phyloP scores from a whole-genome alignment of 345 rosid genomes.

The Arabidopsis arenosa region DNA sequence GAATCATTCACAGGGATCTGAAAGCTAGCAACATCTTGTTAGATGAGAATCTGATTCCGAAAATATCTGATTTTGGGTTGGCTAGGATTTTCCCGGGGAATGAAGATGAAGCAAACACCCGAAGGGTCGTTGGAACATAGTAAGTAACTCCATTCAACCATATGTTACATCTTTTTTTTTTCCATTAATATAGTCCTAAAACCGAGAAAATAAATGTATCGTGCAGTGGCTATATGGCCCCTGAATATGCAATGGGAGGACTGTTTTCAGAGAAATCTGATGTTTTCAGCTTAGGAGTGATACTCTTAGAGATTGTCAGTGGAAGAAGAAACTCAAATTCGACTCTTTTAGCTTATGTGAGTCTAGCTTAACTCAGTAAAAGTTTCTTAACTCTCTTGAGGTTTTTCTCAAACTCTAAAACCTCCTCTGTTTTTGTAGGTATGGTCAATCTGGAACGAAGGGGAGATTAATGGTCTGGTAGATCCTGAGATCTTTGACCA shows the following conservation, averaged over 20 bases:
- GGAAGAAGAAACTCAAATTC: slow-evolving; percentile 51
- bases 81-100: slow-evolving; percentile 53
- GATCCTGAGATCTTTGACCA: slow-evolving; percentile 43
- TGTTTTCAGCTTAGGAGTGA: slow-evolving; percentile 54
- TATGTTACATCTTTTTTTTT: background rate
- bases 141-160: slow-evolving; percentile 33
- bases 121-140: slow-evolving; percentile 57
- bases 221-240: slow-evolving; percentile 58
- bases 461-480: slow-evolving; percentile 17
- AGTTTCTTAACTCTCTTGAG: slow-evolving; percentile 7
- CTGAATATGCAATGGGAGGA: slow-evolving; percentile 55
- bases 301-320: slow-evolving; percentile 50
- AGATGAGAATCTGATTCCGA: slow-evolving; percentile 55
- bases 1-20: slow-evolving; percentile 58
- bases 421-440: slow-evolving; percentile 38
- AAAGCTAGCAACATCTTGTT: slow-evolving; percentile 58
- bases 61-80: slow-evolving; percentile 56
- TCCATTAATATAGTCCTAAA: background rate
- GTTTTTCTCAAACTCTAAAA: slow-evolving; percentile 6
- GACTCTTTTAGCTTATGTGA: slow-evolving; percentile 44
- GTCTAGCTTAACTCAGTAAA: slow-evolving; percentile 18
- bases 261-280: slow-evolving; percentile 54
- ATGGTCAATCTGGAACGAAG: slow-evolving; percentile 46
- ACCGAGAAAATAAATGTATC: slow-evolving; percentile 1
- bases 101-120: slow-evolving; percentile 52